Conservation (phyloP, 345 rosid species). For the Populus pruinosa region DNA sequence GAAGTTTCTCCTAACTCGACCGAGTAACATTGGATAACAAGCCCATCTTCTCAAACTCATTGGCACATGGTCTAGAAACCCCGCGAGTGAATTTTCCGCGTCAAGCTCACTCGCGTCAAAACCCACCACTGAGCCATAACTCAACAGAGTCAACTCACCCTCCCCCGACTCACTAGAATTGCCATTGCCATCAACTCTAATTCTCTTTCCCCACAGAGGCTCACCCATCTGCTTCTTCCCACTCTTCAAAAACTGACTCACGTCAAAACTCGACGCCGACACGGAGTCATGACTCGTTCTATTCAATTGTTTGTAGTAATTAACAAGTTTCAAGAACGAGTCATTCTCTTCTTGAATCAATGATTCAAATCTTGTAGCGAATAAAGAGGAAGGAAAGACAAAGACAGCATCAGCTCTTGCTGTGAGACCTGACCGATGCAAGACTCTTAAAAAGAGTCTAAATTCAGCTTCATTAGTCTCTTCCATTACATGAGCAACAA, state of each 20-base stretch:
- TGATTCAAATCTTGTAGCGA: constrained; percentile 24
- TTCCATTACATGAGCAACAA: constrained; percentile 61
- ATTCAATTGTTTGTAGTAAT: constrained; percentile 22
- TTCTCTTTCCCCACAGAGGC: constrained; percentile 83
- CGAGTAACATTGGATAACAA: constrained; percentile 81
- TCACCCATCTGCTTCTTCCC: constrained; percentile 44
- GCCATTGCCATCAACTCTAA: constrained; percentile 19
- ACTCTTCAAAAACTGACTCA: constrained; percentile 31
- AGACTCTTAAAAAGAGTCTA: constrained; percentile 53
- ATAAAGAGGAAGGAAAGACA: constrained; percentile 38
- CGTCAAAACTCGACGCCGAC: constrained; percentile 36
- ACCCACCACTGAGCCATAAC: constrained; percentile 79
- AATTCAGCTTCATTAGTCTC: constrained; percentile 49
- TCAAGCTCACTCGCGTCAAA: constrained; percentile 79
- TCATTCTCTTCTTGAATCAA: constrained; percentile 62
- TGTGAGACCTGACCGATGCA: constrained; percentile 66
- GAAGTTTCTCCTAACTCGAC: constrained; percentile 70
- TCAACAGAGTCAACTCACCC: constrained; percentile 41
- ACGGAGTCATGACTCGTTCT: constrained; percentile 27
- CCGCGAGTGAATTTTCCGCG: constrained; percentile 81
- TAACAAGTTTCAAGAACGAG: constrained; percentile 57
- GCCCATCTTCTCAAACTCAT: constrained; percentile 81
- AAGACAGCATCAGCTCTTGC: constrained; percentile 63
- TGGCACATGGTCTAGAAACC: constrained; percentile 70
- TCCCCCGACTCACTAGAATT: constrained; percentile 22